A percentile compares a stretch with the other conserved stretches of the same genome.
These are phyloP conservation scores for Plasmodium ovale DNA, from an alignment of 169 alveolate species.

Conservation along the genomic window DNA sequence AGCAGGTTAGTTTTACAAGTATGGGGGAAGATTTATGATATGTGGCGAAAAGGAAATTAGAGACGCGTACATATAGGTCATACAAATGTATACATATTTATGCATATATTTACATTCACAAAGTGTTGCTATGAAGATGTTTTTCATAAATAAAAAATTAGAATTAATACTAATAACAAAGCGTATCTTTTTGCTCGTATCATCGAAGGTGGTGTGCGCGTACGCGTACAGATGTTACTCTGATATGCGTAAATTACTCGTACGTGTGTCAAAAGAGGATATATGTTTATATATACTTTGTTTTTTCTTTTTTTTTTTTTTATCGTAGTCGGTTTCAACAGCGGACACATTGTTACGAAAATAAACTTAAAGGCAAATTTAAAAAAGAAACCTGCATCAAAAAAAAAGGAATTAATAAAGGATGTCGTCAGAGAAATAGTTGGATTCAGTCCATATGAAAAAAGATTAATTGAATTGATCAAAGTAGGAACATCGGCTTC, in stretches of 20 bases:
- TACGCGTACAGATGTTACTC: too few species aligned
- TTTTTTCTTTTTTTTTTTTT: conserved; percentile 13
- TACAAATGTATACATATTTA: conserved; percentile 3
- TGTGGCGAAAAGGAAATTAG: neutral
- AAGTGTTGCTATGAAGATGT: too few species aligned
- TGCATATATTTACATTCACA: too few species aligned
- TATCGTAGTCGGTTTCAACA: conserved; percentile 86
- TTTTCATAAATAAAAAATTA: too few species aligned
- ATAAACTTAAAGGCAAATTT: conserved; percentile 82
- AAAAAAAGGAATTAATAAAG: conserved; percentile 92
- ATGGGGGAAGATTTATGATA: neutral
- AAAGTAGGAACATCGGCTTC: conserved; percentile 98
- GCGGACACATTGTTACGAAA: conserved; percentile 89
- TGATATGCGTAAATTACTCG: too few species aligned
- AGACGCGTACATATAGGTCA: neutral
- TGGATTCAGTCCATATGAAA: conserved; percentile 99
- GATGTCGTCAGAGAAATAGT: conserved; percentile 97
- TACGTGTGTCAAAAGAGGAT: too few species aligned
- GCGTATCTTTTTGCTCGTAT: too few species aligned
- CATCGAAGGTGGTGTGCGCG: too few species aligned
- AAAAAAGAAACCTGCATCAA: conserved; percentile 91
- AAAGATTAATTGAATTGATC: conserved; percentile 97
- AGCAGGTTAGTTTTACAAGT: conserved; percentile 54
- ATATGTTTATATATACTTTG: too few species aligned
- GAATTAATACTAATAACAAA: too few species aligned